Evolutionary conservation across 2,329 filamentous ascomycete genomes (phyloP), one percentile per base, ranked within the genome.

Genomic region (Hypoxylon rubiginosum): DNA sequence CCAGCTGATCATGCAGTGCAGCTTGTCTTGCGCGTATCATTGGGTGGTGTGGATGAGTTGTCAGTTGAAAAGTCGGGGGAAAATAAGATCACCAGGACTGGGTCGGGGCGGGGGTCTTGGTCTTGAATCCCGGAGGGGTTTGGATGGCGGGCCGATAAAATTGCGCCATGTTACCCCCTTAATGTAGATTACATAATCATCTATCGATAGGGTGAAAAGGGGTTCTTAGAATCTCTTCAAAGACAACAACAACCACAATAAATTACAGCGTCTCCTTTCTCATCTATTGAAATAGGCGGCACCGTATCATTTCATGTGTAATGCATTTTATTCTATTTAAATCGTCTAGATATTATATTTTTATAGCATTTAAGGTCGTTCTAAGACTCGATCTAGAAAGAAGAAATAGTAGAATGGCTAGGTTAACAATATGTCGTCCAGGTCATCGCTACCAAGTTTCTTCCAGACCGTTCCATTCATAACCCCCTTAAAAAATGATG

Each of bases 1-100:
- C 34, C 28, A 52, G 51, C 24, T 60, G 62, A 41, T 52, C 45
- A 34, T 52, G 39, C 13, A 41, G 5, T 48, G 10, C 21, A 24
- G 43, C 43, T 13, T 24, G 11, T 24, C 6, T 43, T 43, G 39
- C 39, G 15, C 9, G n/a, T 43, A 43, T 43, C n/a, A 43, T 43
- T 43, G 39, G 39, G 17, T 19, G 39, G 17, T 9, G n/a, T 43
- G 39, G 17, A 19, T 19, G 17, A 19, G 17, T 43, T 43, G 39
- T n/a, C 39, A 19, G 39, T 43, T 4, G 17, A 19, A 43, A 43
- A 19, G 39, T 43, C 39, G 39, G 39, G 17, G 39, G 39, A 43
- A 43, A 43, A 19, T n/a, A n/a, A 3, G n/a, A 19, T 43, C 39
- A 43, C n/a, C 39, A 19, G 39, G 39, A 43, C 17, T 43, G n/a